Base-by-base conservation (phyloP, 2,329 filamentous ascomycete species). In the Diaporthe ilicicola region DNA sequence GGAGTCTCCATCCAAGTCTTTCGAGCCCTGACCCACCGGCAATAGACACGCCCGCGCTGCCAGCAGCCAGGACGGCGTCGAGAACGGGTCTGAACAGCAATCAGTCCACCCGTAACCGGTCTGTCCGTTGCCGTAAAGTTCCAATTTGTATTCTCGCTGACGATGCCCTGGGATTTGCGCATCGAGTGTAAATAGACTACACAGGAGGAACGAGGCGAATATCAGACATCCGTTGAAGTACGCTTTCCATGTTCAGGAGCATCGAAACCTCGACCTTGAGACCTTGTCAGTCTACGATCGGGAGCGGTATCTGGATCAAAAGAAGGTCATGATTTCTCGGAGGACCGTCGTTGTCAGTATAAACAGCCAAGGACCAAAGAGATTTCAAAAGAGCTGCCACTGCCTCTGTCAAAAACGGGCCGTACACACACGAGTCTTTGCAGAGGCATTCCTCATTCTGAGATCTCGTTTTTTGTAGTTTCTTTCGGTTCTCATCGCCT, bases 91-190 rank as follows among this genome's bases (percentile, higher is more conserved):
- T 27, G 44, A 12, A 37, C 50, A 64, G 44, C 42, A 64, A n/a
- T 50, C 44, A 42, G 59, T 48, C 59, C 59, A 62, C 59, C 27
- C 48, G 42, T 48, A 50, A 62, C 59, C 59, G 27, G 32, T 34
- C 27, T 37, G 59, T 7, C 42, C 22, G 59, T 4, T 34, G 19
- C 39, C 24, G 17, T n/a, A 10, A 24, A 48, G 27, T 15, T 48
- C 15, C 48, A 8, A 17, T 46, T 32, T 22, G 24, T 3, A 17
- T 44, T 15, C 19, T 34, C 6, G 42, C 34, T 17, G 27, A 9
- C 5, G 8, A 37, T 34, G 59, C 13, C 19, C 42, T 4, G 13
- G 34, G 19, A 29, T 13, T 17, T 48, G 6, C 8, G 12, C 56
- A 48, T 19, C 59, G 22, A 24, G 2, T 24, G 13, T 17, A 13